A percentile compares a stretch with the other conserved stretches of the same genome.
Evolutionary conservation across 163 green algal species (phyloP).

Genomic region (Coccomyxa subellipsoidea): DNA sequence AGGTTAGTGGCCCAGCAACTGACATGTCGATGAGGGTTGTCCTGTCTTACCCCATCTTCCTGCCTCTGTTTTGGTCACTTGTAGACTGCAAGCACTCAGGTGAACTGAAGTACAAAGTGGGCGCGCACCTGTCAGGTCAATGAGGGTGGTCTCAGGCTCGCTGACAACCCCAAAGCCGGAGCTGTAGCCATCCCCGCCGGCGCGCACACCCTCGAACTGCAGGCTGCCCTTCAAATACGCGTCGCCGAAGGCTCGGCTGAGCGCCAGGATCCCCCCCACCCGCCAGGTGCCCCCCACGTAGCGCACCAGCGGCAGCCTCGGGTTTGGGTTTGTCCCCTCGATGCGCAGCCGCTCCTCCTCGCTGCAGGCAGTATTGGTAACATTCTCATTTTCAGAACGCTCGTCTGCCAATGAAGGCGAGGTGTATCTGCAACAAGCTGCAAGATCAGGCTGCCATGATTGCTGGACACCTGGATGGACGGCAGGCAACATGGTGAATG

Average conservation of each 20-base stretch:
- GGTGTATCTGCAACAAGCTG: too few species aligned
- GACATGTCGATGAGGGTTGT: too few species aligned
- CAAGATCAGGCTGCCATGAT: too few species aligned
- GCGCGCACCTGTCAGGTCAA: constrained; percentile 44
- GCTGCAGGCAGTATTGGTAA: constrained; percentile 25
- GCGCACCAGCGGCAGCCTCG: constrained; percentile 74
- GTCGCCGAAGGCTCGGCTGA: constrained; percentile 90
- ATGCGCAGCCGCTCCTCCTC: constrained; percentile 88
- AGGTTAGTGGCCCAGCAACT: too few species aligned
- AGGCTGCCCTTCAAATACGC: constrained; percentile 39
- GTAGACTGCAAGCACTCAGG: too few species aligned
- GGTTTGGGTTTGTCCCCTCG: constrained; percentile 92
- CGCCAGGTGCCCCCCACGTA: constrained; percentile 84
- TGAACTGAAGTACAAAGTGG: background rate
- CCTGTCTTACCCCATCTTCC: too few species aligned
- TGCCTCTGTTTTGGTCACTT: too few species aligned
- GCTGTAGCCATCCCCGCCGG: constrained; percentile 63
- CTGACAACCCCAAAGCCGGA: constrained; percentile 84
- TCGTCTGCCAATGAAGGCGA: too few species aligned
- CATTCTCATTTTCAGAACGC: background rate
- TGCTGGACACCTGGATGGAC: too few species aligned
- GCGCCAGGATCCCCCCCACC: constrained; percentile 90
- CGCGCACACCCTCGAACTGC: constrained; percentile 74
- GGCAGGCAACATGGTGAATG: too few species aligned
- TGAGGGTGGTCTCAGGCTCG: constrained; percentile 66